Conservation (phyloP, 1,284 basidiomycete species). For the Austroboletus rostrupii region DNA sequence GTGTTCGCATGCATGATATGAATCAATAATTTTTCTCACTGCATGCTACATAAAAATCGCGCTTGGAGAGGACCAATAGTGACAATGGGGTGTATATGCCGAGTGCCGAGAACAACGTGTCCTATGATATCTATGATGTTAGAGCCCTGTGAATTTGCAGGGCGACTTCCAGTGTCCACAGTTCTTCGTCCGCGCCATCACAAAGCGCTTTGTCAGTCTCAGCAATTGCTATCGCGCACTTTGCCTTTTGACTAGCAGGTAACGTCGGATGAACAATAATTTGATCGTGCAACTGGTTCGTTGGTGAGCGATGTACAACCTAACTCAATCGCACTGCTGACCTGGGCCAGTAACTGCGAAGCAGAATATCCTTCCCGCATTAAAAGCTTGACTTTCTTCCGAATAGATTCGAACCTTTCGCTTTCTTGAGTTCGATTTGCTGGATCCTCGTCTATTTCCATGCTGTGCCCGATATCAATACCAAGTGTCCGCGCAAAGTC, state of each 20-base stretch:
- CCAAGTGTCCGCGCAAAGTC: slow-evolving; percentile 75
- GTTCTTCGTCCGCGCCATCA: slow-evolving; percentile 97
- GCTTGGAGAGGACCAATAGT: background rate
- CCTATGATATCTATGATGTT: slow-evolving; percentile 15
- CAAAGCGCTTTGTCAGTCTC: slow-evolving; percentile 95
- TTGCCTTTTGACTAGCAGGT: slow-evolving; percentile 78
- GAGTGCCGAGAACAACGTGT: background rate
- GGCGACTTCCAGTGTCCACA: slow-evolving; percentile 89
- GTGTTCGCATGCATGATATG: slow-evolving; percentile 11
- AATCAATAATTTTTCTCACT: slow-evolving; percentile 12
- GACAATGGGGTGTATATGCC: background rate
- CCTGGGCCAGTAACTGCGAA: slow-evolving; percentile 86
- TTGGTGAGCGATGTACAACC: slow-evolving; percentile 6
- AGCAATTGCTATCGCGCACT: slow-evolving; percentile 82
- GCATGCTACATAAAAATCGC: background rate
- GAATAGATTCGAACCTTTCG: slow-evolving; percentile 66
- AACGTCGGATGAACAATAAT: slow-evolving; percentile 81
- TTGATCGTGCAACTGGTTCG: slow-evolving; percentile 81
- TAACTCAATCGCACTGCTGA: slow-evolving; percentile 28
- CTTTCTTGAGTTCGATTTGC: slow-evolving; percentile 27
- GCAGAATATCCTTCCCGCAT: slow-evolving; percentile 91
- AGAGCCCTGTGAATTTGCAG: slow-evolving; percentile 72
- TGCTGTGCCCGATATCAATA: slow-evolving; percentile 56
- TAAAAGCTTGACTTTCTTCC: slow-evolving; percentile 69
- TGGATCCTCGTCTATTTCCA: slow-evolving; percentile 45